Evolutionary conservation across 1,139 yeast genomes (phyloP), one percentile per base, ranked within the genome.

Genomic region (Candida sp.): DNA sequence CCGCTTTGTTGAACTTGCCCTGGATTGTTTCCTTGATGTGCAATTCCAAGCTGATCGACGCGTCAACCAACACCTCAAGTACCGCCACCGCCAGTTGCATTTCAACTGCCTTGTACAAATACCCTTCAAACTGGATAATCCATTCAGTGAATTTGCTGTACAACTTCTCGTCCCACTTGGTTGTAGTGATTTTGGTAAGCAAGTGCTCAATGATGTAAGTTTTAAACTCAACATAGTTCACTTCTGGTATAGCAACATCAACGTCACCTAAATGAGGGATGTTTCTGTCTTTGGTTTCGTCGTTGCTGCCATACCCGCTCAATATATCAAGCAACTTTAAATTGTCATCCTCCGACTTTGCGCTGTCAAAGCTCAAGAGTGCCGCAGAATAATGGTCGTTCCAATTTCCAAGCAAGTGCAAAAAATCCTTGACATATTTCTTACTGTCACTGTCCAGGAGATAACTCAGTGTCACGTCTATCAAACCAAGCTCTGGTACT

Each of bases 51-150:
- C 63, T 53, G n/a, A 80, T 67, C 55, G 69, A 80, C 3, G 60
- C 55, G 60, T 90, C 90, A 0, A 85, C 75, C 30, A 88, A 63
- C 0, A 86, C 58, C 58, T 90, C 97, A 56, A 75, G 78, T 0
- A 87, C 62, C 0, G 76, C 63, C 1, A 72, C 63, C 2, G 68
- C 52, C 44, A 48, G 38, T 22, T 41, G 25, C 11, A 51, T 22
- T 28, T 46, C 44, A 1, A 34, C 28, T 11, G 25, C 22, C 22
- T 37, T n/a, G 9, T 40, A 51, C 7, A 68, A 47, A 23, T 49
- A 53, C 4, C 51, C 44, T 45, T 76, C 80, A 39, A 66, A 57
- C 52, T 73, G 78, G 25, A 68, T 27, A 0, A 70, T 58, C 81
- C 80, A 76, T 5, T 67, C 70, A 34, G 58, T 64, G 1, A 75